phyloP scores from a whole-genome alignment of 2,329 filamentous ascomycete genomes.

The Nemania sp. region DNA sequence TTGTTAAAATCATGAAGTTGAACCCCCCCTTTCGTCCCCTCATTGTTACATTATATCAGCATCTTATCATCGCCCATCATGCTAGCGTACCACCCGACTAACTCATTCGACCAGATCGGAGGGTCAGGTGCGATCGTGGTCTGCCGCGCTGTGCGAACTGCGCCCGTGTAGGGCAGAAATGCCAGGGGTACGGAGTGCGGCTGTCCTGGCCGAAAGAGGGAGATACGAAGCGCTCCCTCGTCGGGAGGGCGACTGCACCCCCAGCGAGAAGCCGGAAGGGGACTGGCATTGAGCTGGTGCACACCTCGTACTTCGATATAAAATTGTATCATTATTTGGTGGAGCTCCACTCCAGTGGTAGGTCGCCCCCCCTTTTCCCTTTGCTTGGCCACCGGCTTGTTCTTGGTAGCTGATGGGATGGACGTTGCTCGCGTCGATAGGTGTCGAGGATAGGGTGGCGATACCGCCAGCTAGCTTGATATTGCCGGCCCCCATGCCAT shows the following conservation, averaged over 20 bases:
- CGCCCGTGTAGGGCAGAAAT: slow-evolving; percentile 13
- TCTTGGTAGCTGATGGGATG: not conserved
- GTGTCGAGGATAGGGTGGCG: not conserved
- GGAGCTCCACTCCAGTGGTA: slow-evolving; percentile 13
- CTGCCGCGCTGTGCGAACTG: slow-evolving; percentile 23
- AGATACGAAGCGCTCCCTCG: slow-evolving; percentile 21
- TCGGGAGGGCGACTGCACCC: not conserved
- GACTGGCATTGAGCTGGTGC: slow-evolving; percentile 16
- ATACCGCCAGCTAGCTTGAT: slow-evolving; percentile 14
- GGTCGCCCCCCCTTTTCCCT: not conserved
- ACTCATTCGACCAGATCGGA: slow-evolving; percentile 10
- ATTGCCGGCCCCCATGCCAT: slow-evolving; percentile 1
- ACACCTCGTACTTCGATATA: slow-evolving; percentile 24
- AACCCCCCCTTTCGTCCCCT: not conserved
- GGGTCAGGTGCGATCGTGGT: slow-evolving; percentile 21
- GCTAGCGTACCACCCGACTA: not conserved
- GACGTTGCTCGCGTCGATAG: slow-evolving; percentile 4
- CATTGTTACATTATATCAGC: not conserved
- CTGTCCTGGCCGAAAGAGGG: slow-evolving; percentile 25
- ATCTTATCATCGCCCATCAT: not conserved
- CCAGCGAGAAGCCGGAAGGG: not conserved
- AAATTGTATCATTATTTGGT: slow-evolving; percentile 25
- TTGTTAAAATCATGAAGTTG: too few relatives aligned
- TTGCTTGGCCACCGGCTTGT: not conserved
- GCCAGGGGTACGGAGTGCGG: slow-evolving; percentile 24